Evolutionary conservation across 2,329 filamentous ascomycete species (phyloP), one percentile per base, ranked within the genome.

Genomic region (Penicillium occitanis): DNA sequence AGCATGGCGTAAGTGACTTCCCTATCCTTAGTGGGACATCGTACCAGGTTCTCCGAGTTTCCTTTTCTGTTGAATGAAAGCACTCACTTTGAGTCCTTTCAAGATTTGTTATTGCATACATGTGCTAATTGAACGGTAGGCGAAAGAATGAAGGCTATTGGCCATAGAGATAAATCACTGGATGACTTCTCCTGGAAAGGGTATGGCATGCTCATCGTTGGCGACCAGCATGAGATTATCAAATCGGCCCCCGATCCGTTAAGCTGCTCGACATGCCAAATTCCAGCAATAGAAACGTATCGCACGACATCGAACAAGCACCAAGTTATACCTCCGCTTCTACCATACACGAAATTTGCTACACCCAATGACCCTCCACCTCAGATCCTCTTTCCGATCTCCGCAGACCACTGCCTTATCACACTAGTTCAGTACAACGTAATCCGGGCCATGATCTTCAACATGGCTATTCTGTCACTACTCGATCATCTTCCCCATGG

Each of bases 391-490:
- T 62, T 62, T 7, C 60, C 60, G 13, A 33, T 62, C 11, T 53
- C 60, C 14, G 30, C 46, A 62, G 60, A 62, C 33, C 60, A 62
- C 11, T 51, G 46, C 4, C 46, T 62, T 4, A 62, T 42, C 10
- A 62, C 60, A 5, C 46, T 62, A 10, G 60, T 62, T 42, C 46
- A 53, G 50, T 62, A 62, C 60, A 62, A 62, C 40, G 46, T 62
- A n/a, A 53, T 62, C 37, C 60, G 60, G 6, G 46, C 60, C 19
- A 51, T 62, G 60, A 50, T 51, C 11, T 62, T 62, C n/a, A 53
- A 53, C n/a, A 25, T 53, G 33, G 37, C 33, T 53, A 37, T 62
- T 50, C 37, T 62, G 13, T 62, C 46, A 7, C 46, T 62, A n/a
- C 60, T 51, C 14, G 30, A 62, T 19, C 13, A 42, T 62, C 44